Evolutionary conservation across 1,284 basidiomycete genomes (phyloP).

Genomic region (Boletus mariae): DNA sequence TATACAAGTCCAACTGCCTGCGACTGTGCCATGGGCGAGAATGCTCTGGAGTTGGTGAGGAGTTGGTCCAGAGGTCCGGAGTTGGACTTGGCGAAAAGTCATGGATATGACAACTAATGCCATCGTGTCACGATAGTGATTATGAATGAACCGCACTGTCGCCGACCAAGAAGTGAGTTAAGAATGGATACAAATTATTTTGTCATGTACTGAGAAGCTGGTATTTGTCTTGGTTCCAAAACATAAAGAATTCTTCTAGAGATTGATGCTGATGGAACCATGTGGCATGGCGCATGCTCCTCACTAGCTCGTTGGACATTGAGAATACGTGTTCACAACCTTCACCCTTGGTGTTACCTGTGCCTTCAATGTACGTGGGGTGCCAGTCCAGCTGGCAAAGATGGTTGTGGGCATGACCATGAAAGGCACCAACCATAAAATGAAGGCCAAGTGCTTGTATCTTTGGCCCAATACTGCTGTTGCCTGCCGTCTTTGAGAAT

Average conservation of each 20-base stretch:
- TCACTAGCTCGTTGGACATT: slow-evolving; percentile 3
- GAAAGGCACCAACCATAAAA: slow-evolving; percentile 26
- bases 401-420: slow-evolving; percentile 29
- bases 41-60: too few species aligned
- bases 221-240: slow-evolving; percentile 16
- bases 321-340: slow-evolving; percentile 13
- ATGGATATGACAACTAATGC: too few species aligned
- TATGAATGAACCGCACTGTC: too few species aligned
- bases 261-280: slow-evolving; percentile 10
- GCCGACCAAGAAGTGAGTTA: too few species aligned
- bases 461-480: not conserved
- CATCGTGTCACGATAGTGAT: too few species aligned
- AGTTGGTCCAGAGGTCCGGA: too few species aligned
- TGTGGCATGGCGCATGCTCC: not conserved
- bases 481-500: not conserved
- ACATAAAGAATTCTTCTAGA: slow-evolving; percentile 10
- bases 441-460: not conserved
- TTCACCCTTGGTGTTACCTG: slow-evolving; percentile 9
- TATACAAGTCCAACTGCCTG: too few species aligned
- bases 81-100: too few species aligned
- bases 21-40: too few species aligned
- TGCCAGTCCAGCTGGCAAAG: slow-evolving; percentile 9
- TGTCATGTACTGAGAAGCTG: too few species aligned
- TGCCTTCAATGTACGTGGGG: slow-evolving; percentile 1
- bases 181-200: too few species aligned